These are phyloP conservation scores for Aureobasidium sp. DNA, from an alignment of 2,329 filamentous ascomycete genomes.

Conservation along the genomic window DNA sequence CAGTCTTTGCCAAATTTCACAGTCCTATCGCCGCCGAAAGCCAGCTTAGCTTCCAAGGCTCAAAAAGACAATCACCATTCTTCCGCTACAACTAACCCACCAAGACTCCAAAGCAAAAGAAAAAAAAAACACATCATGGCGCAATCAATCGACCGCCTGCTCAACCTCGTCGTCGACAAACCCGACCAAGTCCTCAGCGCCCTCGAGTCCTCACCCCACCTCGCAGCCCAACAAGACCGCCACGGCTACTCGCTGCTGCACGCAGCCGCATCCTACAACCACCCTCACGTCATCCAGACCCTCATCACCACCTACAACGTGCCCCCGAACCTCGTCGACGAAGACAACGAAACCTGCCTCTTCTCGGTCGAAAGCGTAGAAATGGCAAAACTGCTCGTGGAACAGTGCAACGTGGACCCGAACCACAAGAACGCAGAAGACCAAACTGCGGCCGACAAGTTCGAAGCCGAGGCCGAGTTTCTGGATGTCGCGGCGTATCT, in stretches of 20 bases:
- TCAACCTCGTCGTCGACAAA: slow-evolving; percentile 68
- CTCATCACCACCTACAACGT: slow-evolving; percentile 60
- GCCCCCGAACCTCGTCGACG: slow-evolving; percentile 73
- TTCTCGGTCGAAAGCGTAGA: slow-evolving; percentile 82
- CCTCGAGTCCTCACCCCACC: slow-evolving; percentile 64
- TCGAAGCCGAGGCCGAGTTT: slow-evolving; percentile 70
- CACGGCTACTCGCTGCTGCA: slow-evolving; percentile 94
- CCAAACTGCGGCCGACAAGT: slow-evolving; percentile 72
- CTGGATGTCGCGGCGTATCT: slow-evolving; percentile 71
- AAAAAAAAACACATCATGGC: slow-evolving; percentile 21
- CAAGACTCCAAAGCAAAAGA: not conserved
- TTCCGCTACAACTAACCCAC: not conserved
- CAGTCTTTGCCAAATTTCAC: not conserved
- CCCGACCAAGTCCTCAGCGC: slow-evolving; percentile 65
- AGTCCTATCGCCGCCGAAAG: not conserved
- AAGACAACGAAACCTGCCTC: slow-evolving; percentile 89
- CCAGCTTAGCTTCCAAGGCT: not conserved
- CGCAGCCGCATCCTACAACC: slow-evolving; percentile 87
- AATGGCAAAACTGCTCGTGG: slow-evolving; percentile 70
- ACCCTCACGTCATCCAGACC: slow-evolving; percentile 60
- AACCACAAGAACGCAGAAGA: slow-evolving; percentile 64
- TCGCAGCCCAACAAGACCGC: slow-evolving; percentile 75
- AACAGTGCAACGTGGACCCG: slow-evolving; percentile 69
- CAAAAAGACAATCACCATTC: not conserved
- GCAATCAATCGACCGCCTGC: slow-evolving; percentile 40